Conservation (phyloP, 2,329 filamentous ascomycete species). For the Penicillium sp. region DNA sequence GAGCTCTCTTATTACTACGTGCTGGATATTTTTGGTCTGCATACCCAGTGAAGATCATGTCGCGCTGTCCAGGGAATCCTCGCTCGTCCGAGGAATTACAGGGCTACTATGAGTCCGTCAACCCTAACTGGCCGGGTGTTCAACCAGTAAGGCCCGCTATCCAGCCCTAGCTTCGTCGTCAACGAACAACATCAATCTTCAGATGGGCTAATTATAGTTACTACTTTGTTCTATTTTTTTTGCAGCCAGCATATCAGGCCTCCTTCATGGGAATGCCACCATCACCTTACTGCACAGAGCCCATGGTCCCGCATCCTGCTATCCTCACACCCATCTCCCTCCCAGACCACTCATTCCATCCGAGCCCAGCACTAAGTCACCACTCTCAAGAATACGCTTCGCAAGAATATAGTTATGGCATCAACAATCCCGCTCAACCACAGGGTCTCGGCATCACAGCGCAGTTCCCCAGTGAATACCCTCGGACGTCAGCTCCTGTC, state of each 20-base stretch:
- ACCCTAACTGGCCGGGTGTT: slow-evolving; percentile 30
- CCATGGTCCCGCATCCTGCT: slow-evolving; percentile 27
- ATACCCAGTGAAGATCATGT: slow-evolving; percentile 28
- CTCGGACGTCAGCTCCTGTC: slow-evolving; percentile 26
- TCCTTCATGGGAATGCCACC: slow-evolving; percentile 30
- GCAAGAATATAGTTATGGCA: slow-evolving; percentile 37
- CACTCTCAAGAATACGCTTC: slow-evolving; percentile 28
- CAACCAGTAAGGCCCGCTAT: slow-evolving; percentile 32
- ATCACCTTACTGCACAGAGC: slow-evolving; percentile 36
- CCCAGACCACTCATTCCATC: slow-evolving; percentile 37
- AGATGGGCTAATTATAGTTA: slow-evolving; percentile 16
- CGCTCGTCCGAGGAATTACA: slow-evolving; percentile 30
- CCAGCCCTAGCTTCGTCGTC: background rate
- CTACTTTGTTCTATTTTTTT: slow-evolving; percentile 9
- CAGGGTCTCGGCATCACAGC: slow-evolving; percentile 43
- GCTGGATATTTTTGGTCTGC: slow-evolving; percentile 30
- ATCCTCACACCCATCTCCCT: slow-evolving; percentile 44
- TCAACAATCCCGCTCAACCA: slow-evolving; percentile 31
- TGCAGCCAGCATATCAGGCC: slow-evolving; percentile 16
- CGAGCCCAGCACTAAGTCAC: slow-evolving; percentile 40
- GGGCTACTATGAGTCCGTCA: slow-evolving; percentile 31
- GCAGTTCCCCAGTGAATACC: slow-evolving; percentile 34
- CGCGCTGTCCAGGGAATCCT: slow-evolving; percentile 24
- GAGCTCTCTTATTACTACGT: slow-evolving; percentile 8
- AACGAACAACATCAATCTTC: background rate